Conservation (phyloP, 257 asterid genomes). For the Solanum chmielewskii region DNA sequence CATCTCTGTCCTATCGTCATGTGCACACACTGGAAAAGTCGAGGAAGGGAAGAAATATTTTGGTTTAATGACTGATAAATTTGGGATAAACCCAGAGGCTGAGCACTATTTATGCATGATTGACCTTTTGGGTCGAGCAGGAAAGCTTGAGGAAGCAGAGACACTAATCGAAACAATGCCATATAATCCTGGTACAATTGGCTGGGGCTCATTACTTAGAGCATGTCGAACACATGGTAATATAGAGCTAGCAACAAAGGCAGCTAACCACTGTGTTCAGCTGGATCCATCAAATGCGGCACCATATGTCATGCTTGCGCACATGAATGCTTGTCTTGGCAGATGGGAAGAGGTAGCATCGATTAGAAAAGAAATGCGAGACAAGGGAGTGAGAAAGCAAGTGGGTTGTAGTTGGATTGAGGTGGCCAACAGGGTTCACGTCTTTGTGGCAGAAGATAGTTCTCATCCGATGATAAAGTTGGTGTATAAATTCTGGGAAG, state of each 20-base stretch:
- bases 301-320: conserved; percentile 55
- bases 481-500: conserved; percentile 51
- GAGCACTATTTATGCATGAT: conserved; percentile 71
- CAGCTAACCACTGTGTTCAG: conserved; percentile 43
- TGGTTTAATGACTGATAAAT: conserved; percentile 37
- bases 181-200: conserved; percentile 30
- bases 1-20: conserved; percentile 63
- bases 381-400: conserved; percentile 33
- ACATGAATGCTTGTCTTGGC: conserved; percentile 32
- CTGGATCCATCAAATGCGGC: conserved; percentile 61
- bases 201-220: conserved; percentile 62
- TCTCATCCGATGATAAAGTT: conserved; percentile 47
- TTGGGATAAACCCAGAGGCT: conserved; percentile 38
- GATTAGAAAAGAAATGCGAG: conserved; percentile 36
- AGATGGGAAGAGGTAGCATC: conserved; percentile 66
- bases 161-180: conserved; percentile 51
- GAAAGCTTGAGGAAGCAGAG: conserved; percentile 56
- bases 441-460: conserved; percentile 60
- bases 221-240: conserved; percentile 53
- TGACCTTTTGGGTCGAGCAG: conserved; percentile 67
- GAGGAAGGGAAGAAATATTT: conserved; percentile 58
- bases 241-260: conserved; percentile 52
- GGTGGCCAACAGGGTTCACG: conserved; percentile 40
- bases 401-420: conserved; percentile 79
- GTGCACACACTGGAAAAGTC: conserved; percentile 62